Evolutionary conservation across 2,329 filamentous ascomycete species (phyloP), one percentile per base, ranked within the genome.

Genomic region (Mollisiaceae sp.): DNA sequence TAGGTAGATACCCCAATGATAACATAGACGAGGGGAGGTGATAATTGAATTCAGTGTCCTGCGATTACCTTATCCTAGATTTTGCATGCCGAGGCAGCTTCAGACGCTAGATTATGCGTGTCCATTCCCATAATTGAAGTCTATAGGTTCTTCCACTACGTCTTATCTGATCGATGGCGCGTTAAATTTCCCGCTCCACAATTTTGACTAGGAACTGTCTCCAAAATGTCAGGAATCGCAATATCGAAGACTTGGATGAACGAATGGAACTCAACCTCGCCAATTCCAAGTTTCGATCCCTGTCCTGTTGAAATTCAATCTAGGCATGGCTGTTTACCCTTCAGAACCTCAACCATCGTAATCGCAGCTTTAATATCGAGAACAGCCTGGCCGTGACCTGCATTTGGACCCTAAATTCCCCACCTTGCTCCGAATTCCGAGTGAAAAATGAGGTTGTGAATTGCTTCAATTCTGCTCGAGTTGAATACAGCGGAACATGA

Each of bases 281-380:
- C 27, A 18, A 14, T 54, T 27, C 50, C 50, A 54, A 14, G 50
- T 54, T 54, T 47, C n/a, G 24, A 54, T 35, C 50, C 50, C 50
- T 54, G 50, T 35, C 2, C 22, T 54, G 50, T 24, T 35, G 12
- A 35, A 54, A 20, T 41, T 4, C 38, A 41, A 41, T 14, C 50
- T 35, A 54, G n/a, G 18, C 24, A 3, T 15, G 50, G 50, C 50
- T 32, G 36, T 14, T 14, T 18, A 41, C 38, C 38, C 11, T 18
- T 41, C 15, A 41, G 12, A 41, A 18, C 38, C 38, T 41, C 12
- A 41, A 41, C 12, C 12, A 41, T 41, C 15, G 15, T 15, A 6
- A 18, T 43, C 41, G 15, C 15, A 12, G 4, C 38, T 12, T 41
- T 41, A 43, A 18, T 43, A 15, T n/a, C 15, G 41, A 6, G 41